Evolutionary conservation across 495 filamentous ascomycete species (phyloP), one percentile per base, ranked within the genome.

Genomic region (Neurospora sp.): DNA sequence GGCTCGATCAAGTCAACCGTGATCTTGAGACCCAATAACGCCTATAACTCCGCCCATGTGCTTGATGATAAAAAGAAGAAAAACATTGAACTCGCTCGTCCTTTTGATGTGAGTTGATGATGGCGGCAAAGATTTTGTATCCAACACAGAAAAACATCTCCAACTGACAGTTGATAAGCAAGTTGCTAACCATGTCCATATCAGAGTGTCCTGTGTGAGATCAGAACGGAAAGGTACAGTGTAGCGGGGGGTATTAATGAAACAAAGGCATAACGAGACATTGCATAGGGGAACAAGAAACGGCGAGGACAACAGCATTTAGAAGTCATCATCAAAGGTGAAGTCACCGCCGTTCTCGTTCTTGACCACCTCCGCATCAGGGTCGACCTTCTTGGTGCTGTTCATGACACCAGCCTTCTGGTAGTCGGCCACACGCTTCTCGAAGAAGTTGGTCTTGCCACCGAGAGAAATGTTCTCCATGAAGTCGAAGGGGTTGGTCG

Each of bases 371-470:
- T 80, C 86, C 22, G 88, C 83, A 4, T 85, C 84, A n/a, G 82
- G 77, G 39, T 83, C 81, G 74, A 86, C 84, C 89, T 97, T 96
- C 83, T 94, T 93, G 79, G 92, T 93, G 85, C 91, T 92, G 75
- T 90, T 91, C 94, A 99, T 98, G 79, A 99, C 96, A 84, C 96
- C 96, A 68, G 96, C 94, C 87, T 99, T 99, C 84, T 99, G 96
- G 89, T 99, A 99, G 80, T 99, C 96, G 83, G 92, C 96, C 48
- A 99, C 96, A 73, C 96, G 92, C 92, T 99, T 99, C 90, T 99
- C 96, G 83, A 99, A 99, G 92, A 99, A 99, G 88, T 99, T 99
- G 82, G 96, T 99, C 91, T 99, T 99, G 83, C 96, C 96, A 38
- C 94, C 93, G 40, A 99, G 87, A 10, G 96, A 98, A 85, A 99